Conservation (phyloP, 371 early-diverging fungal genomes). For the Mucor plumbeus region DNA sequence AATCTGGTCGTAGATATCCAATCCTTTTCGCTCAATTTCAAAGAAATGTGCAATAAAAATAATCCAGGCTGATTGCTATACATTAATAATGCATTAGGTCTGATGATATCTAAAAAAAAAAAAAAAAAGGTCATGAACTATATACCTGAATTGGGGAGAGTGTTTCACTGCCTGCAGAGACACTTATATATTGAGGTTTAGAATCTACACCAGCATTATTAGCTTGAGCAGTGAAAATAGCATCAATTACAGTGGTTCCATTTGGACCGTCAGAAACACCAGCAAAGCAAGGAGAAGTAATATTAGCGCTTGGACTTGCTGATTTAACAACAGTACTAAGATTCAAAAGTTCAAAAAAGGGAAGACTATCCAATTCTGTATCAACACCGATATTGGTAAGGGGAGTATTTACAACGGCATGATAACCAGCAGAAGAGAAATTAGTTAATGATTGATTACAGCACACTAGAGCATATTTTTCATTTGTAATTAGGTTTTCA, state of each 20-base stretch:
- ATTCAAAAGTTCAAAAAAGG: slow-evolving; percentile 29
- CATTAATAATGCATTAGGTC: background rate
- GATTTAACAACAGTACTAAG: slow-evolving; percentile 17
- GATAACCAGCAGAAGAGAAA: slow-evolving; percentile 19
- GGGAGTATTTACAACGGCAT: slow-evolving; percentile 30
- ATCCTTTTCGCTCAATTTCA: slow-evolving; percentile 16
- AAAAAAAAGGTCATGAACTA: background rate
- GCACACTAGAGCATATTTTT: slow-evolving; percentile 37
- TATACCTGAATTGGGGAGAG: slow-evolving; percentile 28
- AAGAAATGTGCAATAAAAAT: slow-evolving; percentile 30
- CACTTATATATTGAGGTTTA: slow-evolving; percentile 20
- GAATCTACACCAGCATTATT: background rate
- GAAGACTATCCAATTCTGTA: slow-evolving; percentile 14
- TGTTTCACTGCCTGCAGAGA: slow-evolving; percentile 17
- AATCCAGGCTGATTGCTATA: slow-evolving; percentile 32
- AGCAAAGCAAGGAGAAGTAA: slow-evolving; percentile 31
- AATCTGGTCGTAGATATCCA: slow-evolving; percentile 14
- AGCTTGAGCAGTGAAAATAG: slow-evolving; percentile 17
- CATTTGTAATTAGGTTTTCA: slow-evolving; percentile 21
- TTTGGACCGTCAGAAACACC: slow-evolving; percentile 19
- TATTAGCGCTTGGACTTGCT: slow-evolving; percentile 15
- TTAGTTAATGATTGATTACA: slow-evolving; percentile 25
- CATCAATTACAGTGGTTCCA: slow-evolving; percentile 7
- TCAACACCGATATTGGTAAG: slow-evolving; percentile 22
- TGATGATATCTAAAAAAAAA: background rate